Percentiles rank a stretch among this genome's conserved stretches.
These are phyloP conservation scores for Ajuga reptans DNA, from an alignment of 305 asterid genomes.

Conservation along the genomic window DNA sequence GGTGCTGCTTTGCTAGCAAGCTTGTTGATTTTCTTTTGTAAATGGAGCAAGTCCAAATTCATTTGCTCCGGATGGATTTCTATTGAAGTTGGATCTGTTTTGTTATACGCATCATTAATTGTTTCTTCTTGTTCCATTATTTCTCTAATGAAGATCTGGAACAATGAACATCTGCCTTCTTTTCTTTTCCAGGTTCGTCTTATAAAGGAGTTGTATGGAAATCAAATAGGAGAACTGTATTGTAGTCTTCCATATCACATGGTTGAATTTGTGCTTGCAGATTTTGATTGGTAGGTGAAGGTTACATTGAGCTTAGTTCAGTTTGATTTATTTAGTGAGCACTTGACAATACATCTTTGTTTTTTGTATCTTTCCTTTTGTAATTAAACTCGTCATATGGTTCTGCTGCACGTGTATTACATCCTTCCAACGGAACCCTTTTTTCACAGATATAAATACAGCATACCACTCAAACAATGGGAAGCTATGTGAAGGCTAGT, in stretches of 20 bases:
- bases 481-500: not conserved
- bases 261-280: conserved; percentile 69
- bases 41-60: not conserved
- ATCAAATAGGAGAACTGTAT: conserved; percentile 84
- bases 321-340: conserved; percentile 5
- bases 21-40: not conserved
- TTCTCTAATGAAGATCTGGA: conserved; percentile 7
- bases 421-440: not conserved
- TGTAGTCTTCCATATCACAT: conserved; percentile 85
- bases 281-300: conserved; percentile 65
- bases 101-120: not conserved
- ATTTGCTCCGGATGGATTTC: conserved; percentile 4
- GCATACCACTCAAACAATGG: not conserved
- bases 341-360: not conserved
- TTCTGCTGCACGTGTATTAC: not conserved
- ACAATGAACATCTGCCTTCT: not conserved
- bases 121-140: not conserved
- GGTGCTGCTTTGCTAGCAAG: not conserved
- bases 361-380: not conserved
- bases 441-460: not conserved
- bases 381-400: not conserved
- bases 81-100: not conserved
- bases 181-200: conserved; percentile 72
- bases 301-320: conserved; percentile 15
- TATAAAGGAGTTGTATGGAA: conserved; percentile 86